A percentile compares a stretch with the other conserved stretches of the same genome.
Conservation (phyloP, 139 green algal species). For the Desmodesmus armatus region DNA sequence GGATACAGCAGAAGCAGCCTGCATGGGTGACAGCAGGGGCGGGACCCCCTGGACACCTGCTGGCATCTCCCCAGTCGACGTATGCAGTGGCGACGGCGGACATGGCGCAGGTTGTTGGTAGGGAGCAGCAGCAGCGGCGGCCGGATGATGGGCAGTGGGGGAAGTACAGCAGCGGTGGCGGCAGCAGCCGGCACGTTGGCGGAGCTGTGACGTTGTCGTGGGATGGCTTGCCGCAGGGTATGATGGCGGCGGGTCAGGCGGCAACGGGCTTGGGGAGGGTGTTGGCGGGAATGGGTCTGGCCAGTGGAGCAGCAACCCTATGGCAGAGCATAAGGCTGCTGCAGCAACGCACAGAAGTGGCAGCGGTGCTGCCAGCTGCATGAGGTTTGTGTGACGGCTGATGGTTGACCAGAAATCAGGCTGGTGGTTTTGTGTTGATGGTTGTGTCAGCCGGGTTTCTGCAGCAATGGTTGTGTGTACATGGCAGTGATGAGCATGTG, state of each 20-base stretch:
- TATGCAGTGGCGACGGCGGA: constrained; percentile 14
- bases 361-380: constrained; percentile 29
- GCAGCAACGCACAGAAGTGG: constrained; percentile 1
- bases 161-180: background rate
- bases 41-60: background rate
- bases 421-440: background rate
- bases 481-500: too few species aligned
- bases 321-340: constrained; percentile 17
- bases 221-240: constrained; percentile 36
- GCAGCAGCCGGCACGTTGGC: background rate
- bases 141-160: background rate
- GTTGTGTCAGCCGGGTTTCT: too few species aligned
- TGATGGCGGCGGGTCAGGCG: too few species aligned
- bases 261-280: background rate
- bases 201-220: background rate
- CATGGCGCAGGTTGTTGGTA: constrained; percentile 13
- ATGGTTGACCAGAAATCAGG: background rate
- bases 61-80: background rate
- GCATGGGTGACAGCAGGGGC: background rate
- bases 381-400: constrained; percentile 22
- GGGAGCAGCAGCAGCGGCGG: background rate
- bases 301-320: background rate
- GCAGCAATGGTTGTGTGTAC: too few species aligned
- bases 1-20: background rate
- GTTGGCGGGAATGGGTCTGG: background rate